Base-by-base conservation (phyloP, 805 yeast species). In the Scheffersomyces ergatensis region DNA sequence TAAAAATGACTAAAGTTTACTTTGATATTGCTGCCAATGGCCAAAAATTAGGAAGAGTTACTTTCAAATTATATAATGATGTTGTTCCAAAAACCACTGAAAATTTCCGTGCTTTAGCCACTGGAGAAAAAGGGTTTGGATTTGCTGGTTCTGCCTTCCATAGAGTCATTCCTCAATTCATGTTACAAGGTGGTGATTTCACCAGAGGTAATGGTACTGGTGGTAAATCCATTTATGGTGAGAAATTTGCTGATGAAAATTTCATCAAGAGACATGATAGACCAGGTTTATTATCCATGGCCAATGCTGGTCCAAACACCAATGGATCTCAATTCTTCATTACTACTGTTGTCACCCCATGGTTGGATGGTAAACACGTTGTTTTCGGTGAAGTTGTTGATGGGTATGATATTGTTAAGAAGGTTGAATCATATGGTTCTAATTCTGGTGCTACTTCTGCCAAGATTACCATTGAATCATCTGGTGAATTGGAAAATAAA, bases 101-200 rank as follows among this genome's bases (percentile, higher is more conserved):
- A 67, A 84, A 84, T 69, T 84, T 84, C 78, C 78, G 86, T 73
- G 89, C 89, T 42, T 67, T 84, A 55, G 79, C 85, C 63, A 84
- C 96, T 48, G 96, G 97, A 55, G 96, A 88, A 75, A 85, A 89
- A 79, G 98, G 97, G 47, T 86, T 73, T 58, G 96, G 96, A 46
- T 89, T 83, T 80, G 82, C 83, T 63, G 78, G 76, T 58, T 86
- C 95, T 37, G 74, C 82, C 51, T 90, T 92, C 93, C 97, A 90
- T 88, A 85, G 97, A 76, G 95, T 90, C 51, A 89, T 89, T 60
- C 97, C 97, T 51, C 82, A 85, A 67, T 90, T 90, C 77, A 90
- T 90, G 98, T 76, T 92, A 64, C 98, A 90, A 78, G 97, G 77
- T 58, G 76, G 76, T 54, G 76, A 70, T 51, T 68, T 69, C 61